A percentile compares a stretch with the other conserved stretches of the same genome.
phyloP scores from a whole-genome alignment of 2,329 filamentous ascomycete species.

The Fusarium sp. region DNA sequence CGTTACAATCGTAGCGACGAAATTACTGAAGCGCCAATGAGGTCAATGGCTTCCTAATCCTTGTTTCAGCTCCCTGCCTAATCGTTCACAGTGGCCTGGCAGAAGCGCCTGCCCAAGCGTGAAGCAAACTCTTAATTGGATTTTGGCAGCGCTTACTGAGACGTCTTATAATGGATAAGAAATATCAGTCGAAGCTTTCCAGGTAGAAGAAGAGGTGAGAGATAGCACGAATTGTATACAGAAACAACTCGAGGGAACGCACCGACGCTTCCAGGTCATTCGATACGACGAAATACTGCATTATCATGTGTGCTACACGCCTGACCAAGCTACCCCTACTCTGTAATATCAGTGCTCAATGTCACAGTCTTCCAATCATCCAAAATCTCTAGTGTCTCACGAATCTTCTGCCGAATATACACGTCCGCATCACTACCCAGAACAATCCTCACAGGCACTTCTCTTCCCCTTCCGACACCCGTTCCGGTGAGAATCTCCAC shows the following conservation, averaged over 20 bases:
- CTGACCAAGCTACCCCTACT: neutral
- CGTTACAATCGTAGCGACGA: neutral
- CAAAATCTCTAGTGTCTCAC: constrained; percentile 57
- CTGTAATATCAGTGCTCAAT: constrained; percentile 42
- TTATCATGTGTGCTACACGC: too few relatives aligned
- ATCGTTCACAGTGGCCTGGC: too few relatives aligned
- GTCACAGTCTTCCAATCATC: constrained; percentile 61
- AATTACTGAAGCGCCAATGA: neutral
- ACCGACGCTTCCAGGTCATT: too few relatives aligned
- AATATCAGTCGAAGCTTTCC: too few relatives aligned
- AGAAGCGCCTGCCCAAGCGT: too few relatives aligned
- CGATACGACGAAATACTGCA: too few relatives aligned
- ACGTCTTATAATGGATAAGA: too few relatives aligned
- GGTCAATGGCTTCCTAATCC: neutral
- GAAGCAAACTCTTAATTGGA: too few relatives aligned
- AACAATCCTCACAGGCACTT: constrained; percentile 65
- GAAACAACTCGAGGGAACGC: too few relatives aligned
- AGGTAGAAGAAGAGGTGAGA: too few relatives aligned
- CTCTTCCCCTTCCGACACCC: constrained; percentile 60
- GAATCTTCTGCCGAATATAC: constrained; percentile 58
- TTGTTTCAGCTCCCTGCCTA: neutral
- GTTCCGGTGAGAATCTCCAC: constrained; percentile 67
- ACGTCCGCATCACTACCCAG: constrained; percentile 65
- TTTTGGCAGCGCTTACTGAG: too few relatives aligned
- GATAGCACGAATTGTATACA: too few relatives aligned